Base-by-base conservation (phyloP, 257 asterid genomes). In the Przewalskia tangutica region DNA sequence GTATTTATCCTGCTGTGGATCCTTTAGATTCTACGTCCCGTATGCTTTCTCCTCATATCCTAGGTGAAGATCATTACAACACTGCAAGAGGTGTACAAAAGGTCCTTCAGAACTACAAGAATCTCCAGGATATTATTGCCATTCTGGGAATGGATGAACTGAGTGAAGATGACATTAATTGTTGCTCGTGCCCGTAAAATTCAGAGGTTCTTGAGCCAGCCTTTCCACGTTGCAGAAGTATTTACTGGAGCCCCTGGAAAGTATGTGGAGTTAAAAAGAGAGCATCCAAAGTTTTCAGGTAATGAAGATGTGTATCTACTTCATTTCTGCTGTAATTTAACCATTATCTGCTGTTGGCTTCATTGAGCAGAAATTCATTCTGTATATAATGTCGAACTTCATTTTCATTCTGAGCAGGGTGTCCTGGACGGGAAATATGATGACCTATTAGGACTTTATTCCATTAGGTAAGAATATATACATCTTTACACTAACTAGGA, bases 61-160 rank as follows among this genome's bases (percentile, higher is more conserved):
- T 95, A 92, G 99, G 98, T 54, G 82, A 84, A 50, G 84, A 84
- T 27, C 86, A 84, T 76, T 84, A 84, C 17, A 84, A 84, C 46
- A 84, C 86, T 34, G 84, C 86, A 17, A 67, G 86, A 68, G 86
- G 86, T 34, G 86, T 81, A 12, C 86, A 95, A 82, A 93, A 94
- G 88, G 98, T 91, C 66, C 95, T 95, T 84, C 99, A 95, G 83
- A 92, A 95, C 85, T 95, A 93, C 89, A 95, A 93, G 92, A 95
- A 95, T 91, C 97, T 95, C 87, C 97, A 95, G 79, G 98, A 95
- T 93, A 95, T 95, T 88, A 93, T 95, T 85, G 98, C 98, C 88
- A 95, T 95, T 85, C 91, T 95, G 36, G 99, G 99, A 82, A 91
- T 95, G 99, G 99, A 95, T 84, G 99, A 95, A 89, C 91, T 95